These are phyloP conservation scores for Teratosphaeria nubilosa DNA, from an alignment of 2,329 filamentous ascomycete genomes.

Conservation along the genomic window DNA sequence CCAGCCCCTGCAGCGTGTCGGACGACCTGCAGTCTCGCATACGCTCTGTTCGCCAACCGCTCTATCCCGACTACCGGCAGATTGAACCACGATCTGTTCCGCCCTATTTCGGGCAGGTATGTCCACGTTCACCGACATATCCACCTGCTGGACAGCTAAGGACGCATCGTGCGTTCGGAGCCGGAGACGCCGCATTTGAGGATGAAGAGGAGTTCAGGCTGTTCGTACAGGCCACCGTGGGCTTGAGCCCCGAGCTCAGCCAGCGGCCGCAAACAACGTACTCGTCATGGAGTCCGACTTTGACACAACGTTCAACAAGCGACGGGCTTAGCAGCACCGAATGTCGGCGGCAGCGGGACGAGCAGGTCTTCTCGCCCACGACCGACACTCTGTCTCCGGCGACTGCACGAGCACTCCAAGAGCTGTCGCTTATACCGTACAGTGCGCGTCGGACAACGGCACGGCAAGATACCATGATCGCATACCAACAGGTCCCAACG, in stretches of 20 bases:
- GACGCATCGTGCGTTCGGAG: constrained; percentile 6
- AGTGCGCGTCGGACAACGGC: not conserved
- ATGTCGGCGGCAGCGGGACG: not conserved
- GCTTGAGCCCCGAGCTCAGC: constrained; percentile 17
- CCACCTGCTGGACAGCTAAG: constrained; percentile 10
- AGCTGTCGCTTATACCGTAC: constrained; percentile 1
- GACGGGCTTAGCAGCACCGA: not conserved
- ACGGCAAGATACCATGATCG: not conserved
- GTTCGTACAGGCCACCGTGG: constrained; percentile 24
- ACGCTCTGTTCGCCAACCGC: not conserved
- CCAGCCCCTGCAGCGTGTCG: constrained; percentile 5
- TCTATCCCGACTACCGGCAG: not conserved
- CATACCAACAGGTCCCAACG: constrained; percentile 9
- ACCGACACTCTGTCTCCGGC: constrained; percentile 15
- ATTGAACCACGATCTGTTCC: not conserved
- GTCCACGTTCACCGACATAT: constrained; percentile 12
- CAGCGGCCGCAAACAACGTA: not conserved
- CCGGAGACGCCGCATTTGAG: constrained; percentile 16
- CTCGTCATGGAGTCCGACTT: not conserved
- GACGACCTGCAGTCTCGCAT: constrained; percentile 2
- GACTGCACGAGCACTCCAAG: constrained; percentile 15
- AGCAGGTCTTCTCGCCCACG: constrained; percentile 9
- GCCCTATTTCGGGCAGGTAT: not conserved
- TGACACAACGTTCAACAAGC: not conserved
- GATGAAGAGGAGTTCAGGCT: constrained; percentile 22